Conservation (phyloP, 495 filamentous ascomycete species). For the Apodospora peruviana region DNA sequence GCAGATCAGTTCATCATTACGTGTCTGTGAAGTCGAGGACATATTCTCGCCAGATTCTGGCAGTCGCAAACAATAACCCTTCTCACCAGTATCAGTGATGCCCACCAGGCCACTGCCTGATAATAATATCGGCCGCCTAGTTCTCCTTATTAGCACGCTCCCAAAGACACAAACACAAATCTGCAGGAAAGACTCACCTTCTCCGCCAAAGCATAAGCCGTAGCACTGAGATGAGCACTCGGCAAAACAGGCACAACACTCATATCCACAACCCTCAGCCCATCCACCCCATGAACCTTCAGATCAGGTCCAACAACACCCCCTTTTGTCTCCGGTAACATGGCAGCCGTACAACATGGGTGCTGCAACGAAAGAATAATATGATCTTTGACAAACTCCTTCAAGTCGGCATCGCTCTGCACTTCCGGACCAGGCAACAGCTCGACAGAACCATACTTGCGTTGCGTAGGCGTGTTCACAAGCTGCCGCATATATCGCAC, state of each 20-base stretch:
- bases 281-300: constrained; percentile 31
- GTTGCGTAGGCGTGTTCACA: constrained; percentile 12
- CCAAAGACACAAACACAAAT: background rate
- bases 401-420: constrained; percentile 8
- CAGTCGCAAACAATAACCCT: too few species aligned
- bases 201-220: constrained; percentile 16
- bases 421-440: constrained; percentile 4
- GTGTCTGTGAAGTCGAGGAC: too few species aligned
- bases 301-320: constrained; percentile 39
- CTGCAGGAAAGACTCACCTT: constrained; percentile 5
- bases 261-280: constrained; percentile 50
- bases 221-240: constrained; percentile 10
- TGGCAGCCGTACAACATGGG: constrained; percentile 43
- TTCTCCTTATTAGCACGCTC: constrained; percentile 25
- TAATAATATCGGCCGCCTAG: constrained; percentile 47
- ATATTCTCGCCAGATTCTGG: too few species aligned
- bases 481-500: constrained; percentile 17
- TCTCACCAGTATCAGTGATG: too few species aligned
- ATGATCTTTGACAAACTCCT: constrained; percentile 5
- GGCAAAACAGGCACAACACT: constrained; percentile 52
- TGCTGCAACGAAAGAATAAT: constrained; percentile 12
- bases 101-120: constrained; percentile 38
- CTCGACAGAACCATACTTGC: constrained; percentile 11
- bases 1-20: too few species aligned
- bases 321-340: constrained; percentile 47